phyloP scores from a whole-genome alignment of 2,329 filamentous ascomycete species.

The Alternaria arbusti region DNA sequence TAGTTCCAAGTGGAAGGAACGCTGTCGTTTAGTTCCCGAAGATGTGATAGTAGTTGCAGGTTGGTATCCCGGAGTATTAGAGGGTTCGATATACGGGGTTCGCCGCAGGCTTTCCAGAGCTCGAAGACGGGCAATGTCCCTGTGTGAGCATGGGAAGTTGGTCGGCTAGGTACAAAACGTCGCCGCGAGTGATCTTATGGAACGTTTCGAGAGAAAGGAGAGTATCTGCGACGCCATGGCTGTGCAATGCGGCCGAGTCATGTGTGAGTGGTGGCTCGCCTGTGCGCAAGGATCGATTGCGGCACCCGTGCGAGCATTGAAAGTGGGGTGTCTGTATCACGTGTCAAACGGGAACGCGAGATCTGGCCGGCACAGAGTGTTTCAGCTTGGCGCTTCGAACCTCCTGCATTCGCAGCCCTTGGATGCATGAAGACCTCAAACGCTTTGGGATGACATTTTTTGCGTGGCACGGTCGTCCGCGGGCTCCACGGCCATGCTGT shows the following conservation, averaged over 20 bases:
- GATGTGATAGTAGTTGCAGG: neutral
- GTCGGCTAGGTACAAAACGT: neutral
- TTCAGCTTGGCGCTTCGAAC: slow-evolving; percentile 28
- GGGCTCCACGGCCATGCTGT: neutral
- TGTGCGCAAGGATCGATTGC: slow-evolving; percentile 13
- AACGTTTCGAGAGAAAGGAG: slow-evolving; percentile 15
- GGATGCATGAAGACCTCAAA: slow-evolving; percentile 20
- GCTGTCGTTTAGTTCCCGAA: neutral
- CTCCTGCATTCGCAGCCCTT: slow-evolving; percentile 11
- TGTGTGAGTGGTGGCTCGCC: slow-evolving; percentile 10
- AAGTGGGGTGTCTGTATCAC: slow-evolving; percentile 16
- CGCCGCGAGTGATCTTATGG: neutral
- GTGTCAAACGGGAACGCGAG: slow-evolving; percentile 9
- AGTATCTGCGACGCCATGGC: slow-evolving; percentile 16
- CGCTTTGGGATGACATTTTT: slow-evolving; percentile 12
- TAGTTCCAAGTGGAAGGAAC: neutral
- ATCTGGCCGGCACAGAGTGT: slow-evolving; percentile 10
- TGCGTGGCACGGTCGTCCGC: neutral
- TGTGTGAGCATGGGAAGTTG: neutral
- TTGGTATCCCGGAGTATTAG: neutral
- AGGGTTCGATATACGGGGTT: neutral
- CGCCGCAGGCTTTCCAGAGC: neutral
- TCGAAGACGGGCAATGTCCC: neutral
- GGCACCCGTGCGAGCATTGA: slow-evolving; percentile 7
- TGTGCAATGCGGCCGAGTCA: slow-evolving; percentile 18